Percentiles rank a stretch among this genome's conserved stretches.
Evolutionary conservation across 2,329 filamentous ascomycete species (phyloP).

Genomic region (Nemania diffusa): DNA sequence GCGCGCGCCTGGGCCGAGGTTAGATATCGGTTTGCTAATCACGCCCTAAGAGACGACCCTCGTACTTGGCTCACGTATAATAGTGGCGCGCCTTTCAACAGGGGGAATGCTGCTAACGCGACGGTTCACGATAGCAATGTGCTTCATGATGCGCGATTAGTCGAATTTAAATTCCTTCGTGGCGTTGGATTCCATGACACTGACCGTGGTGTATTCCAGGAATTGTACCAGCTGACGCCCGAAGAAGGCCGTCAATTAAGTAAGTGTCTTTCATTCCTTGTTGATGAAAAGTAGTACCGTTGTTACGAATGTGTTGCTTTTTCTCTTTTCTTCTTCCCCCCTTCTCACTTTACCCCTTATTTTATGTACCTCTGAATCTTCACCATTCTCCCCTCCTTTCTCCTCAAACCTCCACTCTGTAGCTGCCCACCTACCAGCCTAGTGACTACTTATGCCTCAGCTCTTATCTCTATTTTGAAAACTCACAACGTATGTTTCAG

Average conservation of each 20-base stretch:
- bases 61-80: neutral
- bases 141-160: conserved; percentile 2
- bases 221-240: conserved; percentile 18
- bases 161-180: neutral
- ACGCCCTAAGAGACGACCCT: conserved; percentile 21
- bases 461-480: neutral
- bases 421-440: neutral
- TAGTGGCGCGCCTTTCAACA: neutral
- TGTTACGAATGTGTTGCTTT: too few species aligned
- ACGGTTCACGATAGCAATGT: conserved; percentile 26
- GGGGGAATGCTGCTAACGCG: conserved; percentile 21
- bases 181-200: neutral
- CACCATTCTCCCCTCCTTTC: neutral
- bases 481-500: neutral
- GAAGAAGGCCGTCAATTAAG: conserved; percentile 17
- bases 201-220: conserved; percentile 5
- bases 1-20: conserved; percentile 18
- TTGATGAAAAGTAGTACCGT: too few species aligned
- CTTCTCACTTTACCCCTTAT: neutral
- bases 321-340: neutral
- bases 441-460: neutral
- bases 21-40: conserved; percentile 25
- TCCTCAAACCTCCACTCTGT: too few species aligned
- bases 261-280: too few species aligned
- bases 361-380: neutral